Conservation (phyloP, 768 basidiomycete species). For the Russula sp. region DNA sequence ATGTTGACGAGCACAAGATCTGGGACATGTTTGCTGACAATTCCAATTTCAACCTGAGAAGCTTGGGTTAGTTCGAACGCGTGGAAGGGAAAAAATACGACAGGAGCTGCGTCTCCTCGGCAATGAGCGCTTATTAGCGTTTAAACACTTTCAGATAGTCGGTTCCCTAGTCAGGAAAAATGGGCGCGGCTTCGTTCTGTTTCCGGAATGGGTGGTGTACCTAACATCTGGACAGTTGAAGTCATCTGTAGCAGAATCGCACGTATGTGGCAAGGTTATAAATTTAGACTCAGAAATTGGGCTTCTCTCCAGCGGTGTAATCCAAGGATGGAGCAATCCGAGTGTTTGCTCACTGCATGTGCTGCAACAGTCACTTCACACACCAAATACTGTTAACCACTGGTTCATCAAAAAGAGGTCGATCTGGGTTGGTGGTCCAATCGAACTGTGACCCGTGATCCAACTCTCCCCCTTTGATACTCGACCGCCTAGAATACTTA, state of each 20-base stretch:
- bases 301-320: slow-evolving; percentile 8
- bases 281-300: background rate
- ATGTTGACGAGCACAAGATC: no score
- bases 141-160: slow-evolving; percentile 14
- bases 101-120: slow-evolving; percentile 8
- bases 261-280: slow-evolving; percentile 11
- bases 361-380: background rate
- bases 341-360: slow-evolving; percentile 4
- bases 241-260: slow-evolving; percentile 14
- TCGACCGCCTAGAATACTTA: no score
- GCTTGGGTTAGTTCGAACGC: no score
- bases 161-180: slow-evolving; percentile 11
- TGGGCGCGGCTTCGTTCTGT: background rate
- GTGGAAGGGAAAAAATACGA: slow-evolving; percentile 4
- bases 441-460: no score
- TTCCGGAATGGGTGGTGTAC: slow-evolving; percentile 6
- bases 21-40: no score
- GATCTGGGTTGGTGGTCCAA: no score
- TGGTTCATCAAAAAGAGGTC: no score
- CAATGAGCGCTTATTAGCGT: slow-evolving; percentile 19
- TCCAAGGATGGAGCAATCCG: slow-evolving; percentile 13
- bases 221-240: slow-evolving; percentile 15
- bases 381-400: no score
- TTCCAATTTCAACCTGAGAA: no score
- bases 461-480: no score